A percentile compares a stretch with the other conserved stretches of the same genome.
Conservation (phyloP, 2,329 filamentous ascomycete species). For the Aspergillus japonicus region DNA sequence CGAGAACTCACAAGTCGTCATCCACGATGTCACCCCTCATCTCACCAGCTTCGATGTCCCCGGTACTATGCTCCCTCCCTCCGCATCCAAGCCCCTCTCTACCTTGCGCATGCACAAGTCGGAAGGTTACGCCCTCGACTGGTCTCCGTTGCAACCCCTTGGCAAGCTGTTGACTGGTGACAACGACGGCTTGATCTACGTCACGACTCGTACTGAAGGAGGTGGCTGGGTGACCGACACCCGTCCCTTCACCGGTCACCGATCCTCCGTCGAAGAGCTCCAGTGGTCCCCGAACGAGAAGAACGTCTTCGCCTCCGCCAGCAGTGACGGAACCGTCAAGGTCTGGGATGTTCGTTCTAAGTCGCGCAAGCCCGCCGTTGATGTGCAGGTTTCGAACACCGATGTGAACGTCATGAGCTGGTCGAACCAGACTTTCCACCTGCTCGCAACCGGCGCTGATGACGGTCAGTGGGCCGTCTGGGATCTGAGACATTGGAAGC, state of each 20-base stretch:
- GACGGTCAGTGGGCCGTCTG: constrained; percentile 94
- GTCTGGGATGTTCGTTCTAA: constrained; percentile 95
- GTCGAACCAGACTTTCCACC: constrained; percentile 82
- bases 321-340: constrained; percentile 89
- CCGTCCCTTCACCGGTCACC: constrained; percentile 79
- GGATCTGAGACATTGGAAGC: constrained; percentile 95
- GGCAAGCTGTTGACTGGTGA: constrained; percentile 92
- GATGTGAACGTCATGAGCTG: constrained; percentile 98
- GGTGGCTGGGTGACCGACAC: constrained; percentile 88
- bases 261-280: constrained; percentile 83
- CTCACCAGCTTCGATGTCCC: constrained; percentile 87
- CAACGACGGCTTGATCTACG: constrained; percentile 83
- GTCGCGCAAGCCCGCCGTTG: constrained; percentile 81
- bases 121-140: constrained; percentile 96
- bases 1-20: constrained; percentile 81
- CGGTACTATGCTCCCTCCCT: constrained; percentile 72
- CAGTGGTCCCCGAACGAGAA: constrained; percentile 95
- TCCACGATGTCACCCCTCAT: constrained; percentile 92
- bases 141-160: constrained; percentile 77
- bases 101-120: constrained; percentile 88
- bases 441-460: constrained; percentile 89
- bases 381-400: constrained; percentile 75
- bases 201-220: constrained; percentile 80
- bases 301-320: constrained; percentile 91
- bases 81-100: constrained; percentile 83